These are phyloP conservation scores for Ricinus communis DNA, from an alignment of 345 rosid species.

Conservation along the genomic window DNA sequence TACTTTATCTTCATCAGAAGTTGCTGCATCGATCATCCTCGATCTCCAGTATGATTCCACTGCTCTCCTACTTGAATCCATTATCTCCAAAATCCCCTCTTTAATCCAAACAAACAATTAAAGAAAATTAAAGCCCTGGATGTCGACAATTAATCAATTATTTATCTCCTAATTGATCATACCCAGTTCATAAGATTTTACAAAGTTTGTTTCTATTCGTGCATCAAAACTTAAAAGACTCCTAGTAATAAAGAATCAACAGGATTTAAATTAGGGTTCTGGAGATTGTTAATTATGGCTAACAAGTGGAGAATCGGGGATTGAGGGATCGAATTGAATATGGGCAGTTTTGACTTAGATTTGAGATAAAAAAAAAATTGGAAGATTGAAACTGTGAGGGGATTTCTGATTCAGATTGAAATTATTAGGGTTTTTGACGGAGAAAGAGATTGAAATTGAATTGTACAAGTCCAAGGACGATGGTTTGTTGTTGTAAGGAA, in stretches of 20 bases:
- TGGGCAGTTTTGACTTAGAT: no score
- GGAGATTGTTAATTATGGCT: no score
- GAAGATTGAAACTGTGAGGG: neutral
- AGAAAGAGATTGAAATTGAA: neutral
- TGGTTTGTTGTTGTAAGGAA: neutral
- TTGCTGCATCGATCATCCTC: constrained; percentile 83
- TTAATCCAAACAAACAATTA: neutral
- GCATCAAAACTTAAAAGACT: neutral
- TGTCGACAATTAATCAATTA: neutral
- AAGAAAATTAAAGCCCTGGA: neutral
- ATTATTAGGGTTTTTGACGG: neutral
- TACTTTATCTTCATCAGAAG: constrained; percentile 88
- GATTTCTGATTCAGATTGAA: neutral
- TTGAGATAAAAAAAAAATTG: no score
- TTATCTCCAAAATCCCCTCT: constrained; percentile 17
- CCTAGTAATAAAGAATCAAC: neutral
- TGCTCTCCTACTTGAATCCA: constrained; percentile 99
- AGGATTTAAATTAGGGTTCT: neutral
- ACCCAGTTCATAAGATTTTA: neutral
- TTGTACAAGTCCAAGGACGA: neutral
- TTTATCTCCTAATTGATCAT: neutral
- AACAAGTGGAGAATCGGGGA: neutral
- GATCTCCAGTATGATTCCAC: constrained; percentile 99
- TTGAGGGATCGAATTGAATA: no score
- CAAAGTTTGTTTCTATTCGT: neutral